Evolutionary conservation across 306 rosid species (phyloP).

Genomic region (Herpetospermum pedunculosum): DNA sequence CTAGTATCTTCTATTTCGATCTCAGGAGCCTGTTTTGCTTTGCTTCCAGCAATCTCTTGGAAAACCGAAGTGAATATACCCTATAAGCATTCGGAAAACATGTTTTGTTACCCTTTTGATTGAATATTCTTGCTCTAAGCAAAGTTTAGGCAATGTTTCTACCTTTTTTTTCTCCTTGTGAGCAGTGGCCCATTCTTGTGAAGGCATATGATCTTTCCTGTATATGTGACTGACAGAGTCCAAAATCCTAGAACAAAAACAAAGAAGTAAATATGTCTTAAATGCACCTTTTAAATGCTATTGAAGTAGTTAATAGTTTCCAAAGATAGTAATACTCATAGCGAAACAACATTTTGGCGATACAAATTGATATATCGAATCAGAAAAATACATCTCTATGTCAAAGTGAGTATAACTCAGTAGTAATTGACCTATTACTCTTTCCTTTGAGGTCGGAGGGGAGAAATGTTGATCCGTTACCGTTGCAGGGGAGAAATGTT

Average conservation of each 20-base stretch:
- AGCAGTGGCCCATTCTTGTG: slow-evolving; percentile 25
- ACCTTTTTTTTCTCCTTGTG: slow-evolving; percentile 85
- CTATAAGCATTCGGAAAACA: slow-evolving; percentile 20
- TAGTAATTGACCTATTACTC: no score
- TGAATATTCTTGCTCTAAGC: neutral
- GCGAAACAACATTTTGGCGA: no score
- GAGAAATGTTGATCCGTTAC: no score
- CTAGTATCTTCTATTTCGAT: slow-evolving; percentile 42
- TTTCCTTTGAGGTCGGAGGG: no score
- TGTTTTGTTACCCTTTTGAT: neutral
- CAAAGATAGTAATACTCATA: neutral
- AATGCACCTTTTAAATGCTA: neutral
- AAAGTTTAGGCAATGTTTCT: neutral
- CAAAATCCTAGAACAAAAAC: slow-evolving; percentile 36
- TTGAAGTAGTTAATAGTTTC: neutral
- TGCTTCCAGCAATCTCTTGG: slow-evolving; percentile 67
- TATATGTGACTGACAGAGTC: slow-evolving; percentile 40
- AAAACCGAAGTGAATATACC: slow-evolving; percentile 68
- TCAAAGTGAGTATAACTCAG: no score
- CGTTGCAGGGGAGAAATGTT: no score
- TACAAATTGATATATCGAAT: neutral
- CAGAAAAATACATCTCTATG: neutral
- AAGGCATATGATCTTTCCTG: slow-evolving; percentile 32
- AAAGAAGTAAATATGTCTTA: neutral
- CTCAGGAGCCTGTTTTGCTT: slow-evolving; percentile 40